These are phyloP conservation scores for Hydrangea macrophylla DNA, from an alignment of 148 eudicot genomes.

Conservation along the genomic window DNA sequence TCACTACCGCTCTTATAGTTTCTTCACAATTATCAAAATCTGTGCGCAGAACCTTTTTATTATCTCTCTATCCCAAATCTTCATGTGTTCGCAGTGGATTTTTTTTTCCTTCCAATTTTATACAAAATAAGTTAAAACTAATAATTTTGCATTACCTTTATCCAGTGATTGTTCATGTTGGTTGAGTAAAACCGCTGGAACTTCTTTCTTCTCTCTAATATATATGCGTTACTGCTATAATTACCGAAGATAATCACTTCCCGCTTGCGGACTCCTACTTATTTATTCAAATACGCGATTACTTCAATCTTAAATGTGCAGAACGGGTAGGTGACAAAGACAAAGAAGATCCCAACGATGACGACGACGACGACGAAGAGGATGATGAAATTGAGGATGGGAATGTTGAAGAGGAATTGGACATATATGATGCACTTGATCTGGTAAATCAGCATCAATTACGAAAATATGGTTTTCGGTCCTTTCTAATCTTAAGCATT, in stretches of 20 bases:
- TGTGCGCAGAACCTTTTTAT: background rate
- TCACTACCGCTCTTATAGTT: background rate
- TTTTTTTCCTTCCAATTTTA: no score
- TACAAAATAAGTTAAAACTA: background rate
- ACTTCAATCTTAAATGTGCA: constrained; percentile 25
- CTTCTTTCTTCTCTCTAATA: background rate
- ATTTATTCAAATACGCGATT: background rate
- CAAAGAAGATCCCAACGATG: constrained; percentile 43
- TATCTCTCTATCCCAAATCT: background rate
- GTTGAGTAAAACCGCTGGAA: background rate
- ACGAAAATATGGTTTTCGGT: background rate
- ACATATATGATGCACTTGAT: constrained; percentile 47
- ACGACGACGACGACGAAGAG: constrained; percentile 43
- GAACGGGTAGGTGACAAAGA: constrained; percentile 49
- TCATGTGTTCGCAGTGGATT: no score
- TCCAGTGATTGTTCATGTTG: background rate
- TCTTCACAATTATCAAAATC: background rate
- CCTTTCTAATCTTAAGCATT: background rate
- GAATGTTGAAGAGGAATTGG: constrained; percentile 64
- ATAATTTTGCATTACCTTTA: background rate
- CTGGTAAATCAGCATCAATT: constrained; percentile 32
- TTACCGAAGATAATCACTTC: background rate
- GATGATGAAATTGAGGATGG: constrained; percentile 75
- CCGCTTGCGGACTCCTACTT: background rate
- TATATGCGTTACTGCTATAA: background rate